Evolutionary conservation across 2,329 filamentous ascomycete species (phyloP), one percentile per base, ranked within the genome.

Genomic region (Cladosporium austrohemisphaericum): DNA sequence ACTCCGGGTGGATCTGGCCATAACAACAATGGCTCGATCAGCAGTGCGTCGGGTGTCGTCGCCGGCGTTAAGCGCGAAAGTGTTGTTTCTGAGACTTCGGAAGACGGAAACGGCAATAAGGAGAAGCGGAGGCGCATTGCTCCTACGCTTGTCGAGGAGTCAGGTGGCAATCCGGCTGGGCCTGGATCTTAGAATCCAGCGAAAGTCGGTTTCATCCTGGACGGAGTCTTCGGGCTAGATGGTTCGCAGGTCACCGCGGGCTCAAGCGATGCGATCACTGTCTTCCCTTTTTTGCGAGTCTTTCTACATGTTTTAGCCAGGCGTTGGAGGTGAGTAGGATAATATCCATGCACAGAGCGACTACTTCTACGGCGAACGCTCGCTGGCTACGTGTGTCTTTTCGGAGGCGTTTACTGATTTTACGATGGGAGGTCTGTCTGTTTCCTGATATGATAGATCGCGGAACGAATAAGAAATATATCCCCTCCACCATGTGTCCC

Each of bases 1-100:
- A 97, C 92, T 3, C 92, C 92, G 5, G 72, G 79, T 51, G 44
- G 33, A 1, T 22, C 44, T n/a, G 31, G 32, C 9, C 8, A 16
- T 14, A 22, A 10, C 19, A 38, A 38, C 19, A 38, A 38, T 8
- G 33, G 23, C 18, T 10, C 20, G 14, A 35, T 16, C 9, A 55
- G 46, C 16, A 45, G 43, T 14, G 44, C 49, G 9, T 29, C 44
- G 28, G 40, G 52, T 37, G 36, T 45, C 41, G 14, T 51, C 50
- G 46, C 55, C 22, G 60, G 59, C 22, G 50, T 55, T 9, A 60
- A 73, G 57, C 59, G 69, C 14, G 57, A 56, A 38, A 58, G 57
- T 41, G 46, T 43, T 22, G 51, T 51, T 13, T 51, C 52, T 6
- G 68, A 69, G 4, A 53, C 65, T 14, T 63, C 69, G 2, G 60